Evolutionary conservation across 306 rosid genomes (phyloP).

Genomic region (Carpinus fangiana): DNA sequence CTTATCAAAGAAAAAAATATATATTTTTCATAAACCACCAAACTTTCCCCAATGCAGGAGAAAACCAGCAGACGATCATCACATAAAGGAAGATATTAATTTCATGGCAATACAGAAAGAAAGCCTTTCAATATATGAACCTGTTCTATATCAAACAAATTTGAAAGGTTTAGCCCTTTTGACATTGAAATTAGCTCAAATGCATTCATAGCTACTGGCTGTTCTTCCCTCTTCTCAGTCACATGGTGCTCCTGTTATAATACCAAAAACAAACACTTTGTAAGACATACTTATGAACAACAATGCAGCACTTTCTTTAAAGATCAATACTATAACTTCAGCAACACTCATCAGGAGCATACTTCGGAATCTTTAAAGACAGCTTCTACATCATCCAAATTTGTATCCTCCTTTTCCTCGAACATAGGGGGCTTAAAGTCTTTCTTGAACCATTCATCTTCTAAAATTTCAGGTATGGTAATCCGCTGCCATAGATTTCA

Average conservation of each 20-base stretch:
- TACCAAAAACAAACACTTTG: constrained; percentile 19
- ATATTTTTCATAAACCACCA: not conserved
- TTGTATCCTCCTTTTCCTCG: constrained; percentile 75
- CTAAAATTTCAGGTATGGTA: constrained; percentile 69
- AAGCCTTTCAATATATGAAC: constrained; percentile 36
- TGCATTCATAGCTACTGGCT: constrained; percentile 90
- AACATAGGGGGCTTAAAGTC: constrained; percentile 77
- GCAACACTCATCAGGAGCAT: constrained; percentile 38
- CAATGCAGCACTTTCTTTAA: constrained; percentile 13
- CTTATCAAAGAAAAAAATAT: not conserved
- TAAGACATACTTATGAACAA: constrained; percentile 19
- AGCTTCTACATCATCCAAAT: constrained; percentile 94
- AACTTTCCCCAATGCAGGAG: not conserved
- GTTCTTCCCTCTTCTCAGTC: constrained; percentile 92
- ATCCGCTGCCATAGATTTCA: constrained; percentile 68
- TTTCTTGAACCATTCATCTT: constrained; percentile 94
- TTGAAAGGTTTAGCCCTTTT: constrained; percentile 87
- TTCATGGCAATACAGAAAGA: constrained; percentile 13
- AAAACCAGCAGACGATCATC: not conserved
- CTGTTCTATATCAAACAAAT: constrained; percentile 91
- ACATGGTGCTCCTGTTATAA: constrained; percentile 85
- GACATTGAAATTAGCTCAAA: constrained; percentile 97
- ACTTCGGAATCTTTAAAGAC: constrained; percentile 94
- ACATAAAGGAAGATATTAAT: not conserved
- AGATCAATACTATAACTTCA: constrained; percentile 14